These are phyloP conservation scores for Cladosporium sp. DNA, from an alignment of 2,329 filamentous ascomycete genomes.

Conservation along the genomic window DNA sequence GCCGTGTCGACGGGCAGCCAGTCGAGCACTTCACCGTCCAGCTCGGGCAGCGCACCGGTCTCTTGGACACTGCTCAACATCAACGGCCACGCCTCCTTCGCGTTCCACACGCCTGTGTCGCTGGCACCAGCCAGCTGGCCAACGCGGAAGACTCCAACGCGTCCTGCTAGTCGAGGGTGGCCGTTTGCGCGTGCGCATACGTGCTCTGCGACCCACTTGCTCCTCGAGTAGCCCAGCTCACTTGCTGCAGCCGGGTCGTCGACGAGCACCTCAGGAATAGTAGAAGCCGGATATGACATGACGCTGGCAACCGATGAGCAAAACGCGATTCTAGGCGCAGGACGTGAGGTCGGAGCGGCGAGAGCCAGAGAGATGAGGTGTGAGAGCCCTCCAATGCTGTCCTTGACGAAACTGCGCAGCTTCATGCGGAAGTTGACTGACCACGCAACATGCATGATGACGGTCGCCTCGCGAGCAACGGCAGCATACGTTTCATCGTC, in stretches of 20 bases:
- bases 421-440: constrained; percentile 64
- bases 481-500: constrained; percentile 40
- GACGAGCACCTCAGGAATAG: constrained; percentile 47
- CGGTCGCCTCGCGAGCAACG: constrained; percentile 47
- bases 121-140: constrained; percentile 51
- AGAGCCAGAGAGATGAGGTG: constrained; percentile 52
- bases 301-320: constrained; percentile 55
- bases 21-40: constrained; percentile 40
- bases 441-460: constrained; percentile 65
- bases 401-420: constrained; percentile 56
- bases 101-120: constrained; percentile 49
- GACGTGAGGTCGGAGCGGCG: constrained; percentile 28
- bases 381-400: constrained; percentile 52
- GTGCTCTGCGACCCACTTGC: constrained; percentile 60
- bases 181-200: constrained; percentile 48
- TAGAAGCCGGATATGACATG: constrained; percentile 30
- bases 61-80: constrained; percentile 46
- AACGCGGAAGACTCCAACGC: constrained; percentile 47
- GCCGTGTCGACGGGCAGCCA: constrained; percentile 53
- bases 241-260: constrained; percentile 46
- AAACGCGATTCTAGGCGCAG: constrained; percentile 47
- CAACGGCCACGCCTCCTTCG: constrained; percentile 51
- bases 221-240: constrained; percentile 56
- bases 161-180: constrained; percentile 32
- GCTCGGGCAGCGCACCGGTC: constrained; percentile 42